A percentile compares a stretch with the other conserved stretches of the same genome.
Conservation (phyloP, 176 grass and related monocot genomes). For the Rhynchospora breviuscula region DNA sequence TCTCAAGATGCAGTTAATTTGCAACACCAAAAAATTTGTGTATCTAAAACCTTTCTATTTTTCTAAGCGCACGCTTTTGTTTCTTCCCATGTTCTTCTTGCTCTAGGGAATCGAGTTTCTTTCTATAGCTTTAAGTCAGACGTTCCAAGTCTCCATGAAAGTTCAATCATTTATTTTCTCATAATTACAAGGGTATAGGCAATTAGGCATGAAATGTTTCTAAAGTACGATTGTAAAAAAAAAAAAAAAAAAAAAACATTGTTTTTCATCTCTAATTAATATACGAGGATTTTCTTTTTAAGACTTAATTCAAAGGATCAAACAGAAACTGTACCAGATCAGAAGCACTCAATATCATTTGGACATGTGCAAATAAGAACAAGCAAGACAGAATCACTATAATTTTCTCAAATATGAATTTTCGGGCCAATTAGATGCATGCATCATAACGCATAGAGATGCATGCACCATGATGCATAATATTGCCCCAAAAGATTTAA, state of each 20-base stretch:
- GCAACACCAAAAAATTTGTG: constrained; percentile 12
- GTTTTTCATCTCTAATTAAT: background rate
- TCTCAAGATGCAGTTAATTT: constrained; percentile 9
- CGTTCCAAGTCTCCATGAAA: constrained; percentile 1
- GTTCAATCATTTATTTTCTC: background rate
- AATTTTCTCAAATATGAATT: background rate
- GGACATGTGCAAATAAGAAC: background rate
- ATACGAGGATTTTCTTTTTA: background rate
- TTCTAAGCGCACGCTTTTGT: background rate
- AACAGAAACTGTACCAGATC: background rate
- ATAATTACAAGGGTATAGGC: background rate
- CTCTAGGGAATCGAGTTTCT: background rate
- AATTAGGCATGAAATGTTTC: background rate
- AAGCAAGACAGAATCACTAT: background rate
- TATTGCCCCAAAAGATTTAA: background rate
- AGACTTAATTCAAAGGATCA: too few relatives aligned
- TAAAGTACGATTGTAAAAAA: background rate
- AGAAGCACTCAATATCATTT: background rate
- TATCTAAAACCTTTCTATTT: background rate
- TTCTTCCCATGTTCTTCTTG: constrained; percentile 11
- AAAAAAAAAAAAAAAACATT: too few relatives aligned
- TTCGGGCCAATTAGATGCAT: background rate
- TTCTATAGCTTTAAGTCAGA: background rate
- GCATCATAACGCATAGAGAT: background rate
- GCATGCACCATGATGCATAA: background rate